Base-by-base conservation (phyloP, 805 yeast species). In the Kregervanrija fluxuum region DNA sequence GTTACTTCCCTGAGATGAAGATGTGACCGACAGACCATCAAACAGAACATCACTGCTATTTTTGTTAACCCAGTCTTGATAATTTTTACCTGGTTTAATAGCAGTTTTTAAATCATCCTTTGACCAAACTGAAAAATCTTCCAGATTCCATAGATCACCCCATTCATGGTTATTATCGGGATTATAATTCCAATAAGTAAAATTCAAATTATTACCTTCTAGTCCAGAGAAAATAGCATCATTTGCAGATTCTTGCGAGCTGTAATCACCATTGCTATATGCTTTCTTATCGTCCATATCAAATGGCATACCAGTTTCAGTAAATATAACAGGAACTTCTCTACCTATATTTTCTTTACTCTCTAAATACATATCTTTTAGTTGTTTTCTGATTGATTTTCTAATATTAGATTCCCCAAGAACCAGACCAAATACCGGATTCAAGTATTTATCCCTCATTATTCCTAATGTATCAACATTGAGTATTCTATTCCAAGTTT, bases 261-360 rank as follows among this genome's bases (percentile, higher is more conserved):
- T 63, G 61, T 79, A 93, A 49, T 79, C 77, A 1, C 90, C 89
- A 46, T 70, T 70, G 1, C 62, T 60, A 57, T 77, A 91, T 0
- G 96, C 85, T 40, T 65, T 69, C 57, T 85, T 86, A 47, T 77
- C 71, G 62, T 91, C 90, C 96, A 91, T 86, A 61, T 93, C 96
- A 61, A 83, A 87, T 3, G 99, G 98, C 82, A 91, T 87, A 5
- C 99, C 99, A n/a, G 91, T 89, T 62, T 91, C 99, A 1, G 95
- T 78, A 73, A 93, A 80, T 16, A 91, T 65, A 9, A 84, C 74
- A 0, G 97, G 96, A 9, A 88, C 70, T 9, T 61, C 41, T 1
- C 52, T 46, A 3, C 97, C 97, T 33, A 90, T 62, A 30, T 74
- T 60, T 4, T 71, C 71, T 5, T 65, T 59, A 4, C 88, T 79